Conservation (phyloP, 306 rosid species). For the Inga leiocalycina region DNA sequence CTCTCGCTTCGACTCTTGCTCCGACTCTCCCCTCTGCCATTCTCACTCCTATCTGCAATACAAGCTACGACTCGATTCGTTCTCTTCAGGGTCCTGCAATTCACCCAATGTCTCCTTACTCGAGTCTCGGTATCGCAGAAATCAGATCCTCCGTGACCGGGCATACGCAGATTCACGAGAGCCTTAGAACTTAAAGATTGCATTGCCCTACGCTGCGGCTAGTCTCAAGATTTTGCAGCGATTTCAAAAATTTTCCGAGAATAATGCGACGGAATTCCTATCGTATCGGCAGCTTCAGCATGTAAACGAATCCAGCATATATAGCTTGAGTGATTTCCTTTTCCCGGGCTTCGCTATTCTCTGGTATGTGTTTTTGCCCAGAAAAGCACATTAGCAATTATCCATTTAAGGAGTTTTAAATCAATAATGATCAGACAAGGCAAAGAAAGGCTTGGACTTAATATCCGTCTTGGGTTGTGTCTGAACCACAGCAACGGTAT, state of each 20-base stretch:
- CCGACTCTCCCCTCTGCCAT: conserved; percentile 48
- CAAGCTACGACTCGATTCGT: conserved; percentile 49
- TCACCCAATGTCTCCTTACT: conserved; percentile 21
- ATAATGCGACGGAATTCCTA: background rate
- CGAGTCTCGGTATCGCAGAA: conserved; percentile 32
- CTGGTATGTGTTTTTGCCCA: background rate
- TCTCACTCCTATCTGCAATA: conserved; percentile 45
- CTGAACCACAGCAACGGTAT: conserved; percentile 2
- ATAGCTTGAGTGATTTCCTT: background rate
- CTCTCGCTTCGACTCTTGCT: conserved; percentile 42
- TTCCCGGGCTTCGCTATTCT: too few relatives aligned
- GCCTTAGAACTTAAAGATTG: conserved; percentile 61
- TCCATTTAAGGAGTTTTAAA: background rate
- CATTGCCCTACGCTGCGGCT: conserved; percentile 40
- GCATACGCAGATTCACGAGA: conserved; percentile 42
- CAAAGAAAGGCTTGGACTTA: too few relatives aligned
- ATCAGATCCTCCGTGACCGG: background rate
- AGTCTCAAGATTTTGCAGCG: background rate
- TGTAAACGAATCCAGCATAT: background rate
- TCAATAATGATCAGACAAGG: background rate
- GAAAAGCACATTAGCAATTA: background rate
- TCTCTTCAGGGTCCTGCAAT: conserved; percentile 23
- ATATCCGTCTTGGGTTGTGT: background rate
- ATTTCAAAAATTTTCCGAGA: background rate
- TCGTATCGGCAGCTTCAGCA: background rate